Evolutionary conservation across 768 basidiomycete species (phyloP), one percentile per base, ranked within the genome.

Genomic region (Tulasnella sp.): DNA sequence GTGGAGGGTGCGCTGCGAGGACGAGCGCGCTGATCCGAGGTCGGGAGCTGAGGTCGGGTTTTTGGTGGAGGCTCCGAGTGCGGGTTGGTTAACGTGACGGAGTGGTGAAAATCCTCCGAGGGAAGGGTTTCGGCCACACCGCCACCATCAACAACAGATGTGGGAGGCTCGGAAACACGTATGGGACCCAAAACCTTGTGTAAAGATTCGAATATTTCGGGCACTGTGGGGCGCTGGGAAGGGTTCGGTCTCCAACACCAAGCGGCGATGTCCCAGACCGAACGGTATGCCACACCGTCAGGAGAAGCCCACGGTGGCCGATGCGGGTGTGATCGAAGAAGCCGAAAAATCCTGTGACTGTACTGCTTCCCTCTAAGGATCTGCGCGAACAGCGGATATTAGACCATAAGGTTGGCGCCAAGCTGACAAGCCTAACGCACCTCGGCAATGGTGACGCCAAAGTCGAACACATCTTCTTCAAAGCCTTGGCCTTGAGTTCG

Each of bases 391-490:
- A 3, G 16, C 9, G 28, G 16, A 28, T 24, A 14, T 69, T 14
- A 28, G 64, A 69, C 64, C 16, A 28, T 24, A 64, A 7, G 64
- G 28, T 9, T 34, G 18, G 7, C 28, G 28, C 6, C 6, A 2
- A 31, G 28, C 3, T 37, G 1, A 16, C 9, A 8, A 16, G 18
- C 14, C 64, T 12, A 37, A 69, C 34, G 16, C 34, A 69, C 64
- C 64, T 69, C 64, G 0, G 64, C 64, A 16, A 69, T 37, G 28
- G 64, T 69, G 31, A 69, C 31, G 16, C 64, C 64, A 34, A 69
- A 69, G 64, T 69, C 64, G 12, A 69, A 69, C 34, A 69, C 64
- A 28, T 69, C 64, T 69, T 37, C 64, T 18, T 69, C 64, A 69
- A 69, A 69, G 64, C 64, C 64, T 18, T 37, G 64, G 28, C 2